Evolutionary conservation across 2,329 filamentous ascomycete genomes (phyloP).

Genomic region (Arachnomyces sp.): DNA sequence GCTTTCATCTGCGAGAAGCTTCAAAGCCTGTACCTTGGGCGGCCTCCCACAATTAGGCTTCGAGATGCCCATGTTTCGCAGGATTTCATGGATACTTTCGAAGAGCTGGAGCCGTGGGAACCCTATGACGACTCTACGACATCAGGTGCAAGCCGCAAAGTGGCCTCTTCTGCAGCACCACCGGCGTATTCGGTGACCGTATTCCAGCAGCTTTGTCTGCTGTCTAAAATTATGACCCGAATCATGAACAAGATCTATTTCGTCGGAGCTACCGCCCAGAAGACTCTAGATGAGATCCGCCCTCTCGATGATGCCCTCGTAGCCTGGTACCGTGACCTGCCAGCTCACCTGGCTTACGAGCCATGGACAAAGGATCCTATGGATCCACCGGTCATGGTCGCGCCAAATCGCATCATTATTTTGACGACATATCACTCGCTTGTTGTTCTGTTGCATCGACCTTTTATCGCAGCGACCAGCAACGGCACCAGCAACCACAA

Average conservation of each 20-base stretch:
- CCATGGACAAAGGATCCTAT: slow-evolving; percentile 17
- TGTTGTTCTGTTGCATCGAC: slow-evolving; percentile 39
- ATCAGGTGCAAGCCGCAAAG: slow-evolving; percentile 4
- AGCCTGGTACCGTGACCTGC: slow-evolving; percentile 22
- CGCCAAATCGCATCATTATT: slow-evolving; percentile 27
- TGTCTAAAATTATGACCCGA: slow-evolving; percentile 31
- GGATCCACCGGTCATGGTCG: slow-evolving; percentile 8
- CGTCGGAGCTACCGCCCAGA: slow-evolving; percentile 20
- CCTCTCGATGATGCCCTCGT: slow-evolving; percentile 20
- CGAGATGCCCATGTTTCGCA: slow-evolving; percentile 22
- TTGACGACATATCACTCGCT: slow-evolving; percentile 35
- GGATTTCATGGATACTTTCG: slow-evolving; percentile 23
- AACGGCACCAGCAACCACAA: slow-evolving; percentile 25
- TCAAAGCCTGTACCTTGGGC: slow-evolving; percentile 49
- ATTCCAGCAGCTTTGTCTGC: slow-evolving; percentile 28
- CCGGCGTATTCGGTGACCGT: slow-evolving; percentile 28
- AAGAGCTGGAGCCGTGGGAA: slow-evolving; percentile 22
- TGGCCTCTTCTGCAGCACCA: slow-evolving; percentile 7
- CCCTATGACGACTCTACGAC: slow-evolving; percentile 16
- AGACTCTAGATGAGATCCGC: slow-evolving; percentile 20
- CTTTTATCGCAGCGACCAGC: too few relatives aligned
- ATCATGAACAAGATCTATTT: slow-evolving; percentile 32
- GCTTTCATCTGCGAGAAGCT: slow-evolving; percentile 42
- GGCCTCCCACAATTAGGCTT: slow-evolving; percentile 35
- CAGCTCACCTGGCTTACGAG: slow-evolving; percentile 20